Base-by-base conservation (phyloP, 129 eudicot species). In the Flaveria bidentis region DNA sequence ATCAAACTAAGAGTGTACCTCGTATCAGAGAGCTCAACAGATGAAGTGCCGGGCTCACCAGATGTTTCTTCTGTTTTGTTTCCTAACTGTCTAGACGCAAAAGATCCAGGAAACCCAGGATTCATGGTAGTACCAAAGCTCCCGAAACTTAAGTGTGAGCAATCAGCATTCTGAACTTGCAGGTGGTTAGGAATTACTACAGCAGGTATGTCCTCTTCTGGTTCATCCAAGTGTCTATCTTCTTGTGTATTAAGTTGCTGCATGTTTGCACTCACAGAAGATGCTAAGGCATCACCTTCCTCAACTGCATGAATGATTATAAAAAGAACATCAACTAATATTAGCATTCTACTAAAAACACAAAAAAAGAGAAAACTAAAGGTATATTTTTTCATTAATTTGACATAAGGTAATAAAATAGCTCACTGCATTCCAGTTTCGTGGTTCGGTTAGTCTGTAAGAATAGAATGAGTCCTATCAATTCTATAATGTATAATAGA, bases 111-210 rank as follows among this genome's bases (percentile, higher is more conserved):
- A 74, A 79, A 80, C 9, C 84, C 50, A 28, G 85, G 51, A 72
- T 71, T 78, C 84, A 92, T 71, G 46, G 81, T 87, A 76, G 93
- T 70, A 53, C 97, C 96, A 71, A 94, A 91, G 79, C 93, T 91
- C 66, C 99, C 99, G 77, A 94, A 94, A 84, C 97, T 94, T 83
- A 94, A 87, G 81, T 91, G 96, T 10, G 97, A 83, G 75, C 90
- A 94, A 56, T 91, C 99, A 8, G 92, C 96, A 72, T 81, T 81
- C 72, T 94, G 97, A 46, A 91, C 96, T 86, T 91, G 93, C 72
- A 94, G 79, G 70, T 94, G 99, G 81, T 91, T 72, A 47, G 99
- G 99, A 78, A 94, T 94, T 25, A 89, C 88, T 6, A 94, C 93
- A 66, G 97, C 77, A 82, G 99, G 97, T 41, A 76, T 84, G 42